Conservation (phyloP, 2,329 filamentous ascomycete species). For the Polychaeton citri region DNA sequence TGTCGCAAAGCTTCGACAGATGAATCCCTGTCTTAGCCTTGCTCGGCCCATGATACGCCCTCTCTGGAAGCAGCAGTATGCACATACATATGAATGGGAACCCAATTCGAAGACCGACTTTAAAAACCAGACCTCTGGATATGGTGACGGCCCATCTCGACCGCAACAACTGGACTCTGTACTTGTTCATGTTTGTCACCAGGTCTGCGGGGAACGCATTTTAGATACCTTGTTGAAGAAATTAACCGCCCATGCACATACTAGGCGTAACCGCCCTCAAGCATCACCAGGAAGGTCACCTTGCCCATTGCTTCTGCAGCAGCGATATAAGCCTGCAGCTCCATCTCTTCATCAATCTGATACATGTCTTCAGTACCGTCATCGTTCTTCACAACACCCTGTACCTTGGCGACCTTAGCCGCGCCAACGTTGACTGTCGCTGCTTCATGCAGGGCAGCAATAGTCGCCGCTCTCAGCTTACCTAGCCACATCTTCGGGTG, state of each 20-base stretch:
- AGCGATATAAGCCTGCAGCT: slow-evolving; percentile 55
- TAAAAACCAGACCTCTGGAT: too few relatives aligned
- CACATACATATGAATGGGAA: too few relatives aligned
- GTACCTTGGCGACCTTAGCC: slow-evolving; percentile 45
- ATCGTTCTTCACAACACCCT: slow-evolving; percentile 46
- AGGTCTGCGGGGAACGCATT: not conserved
- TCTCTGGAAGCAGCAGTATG: too few relatives aligned
- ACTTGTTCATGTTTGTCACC: too few relatives aligned
- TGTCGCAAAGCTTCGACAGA: too few relatives aligned
- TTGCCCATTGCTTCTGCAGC: slow-evolving; percentile 46
- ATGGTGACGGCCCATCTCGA: too few relatives aligned
- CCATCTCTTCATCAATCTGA: slow-evolving; percentile 55
- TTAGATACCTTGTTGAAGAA: slow-evolving; percentile 2
- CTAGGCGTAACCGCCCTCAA: slow-evolving; percentile 6
- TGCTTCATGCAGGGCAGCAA: slow-evolving; percentile 50
- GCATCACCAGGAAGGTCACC: slow-evolving; percentile 32
- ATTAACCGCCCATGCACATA: not conserved
- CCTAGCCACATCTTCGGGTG: slow-evolving; percentile 49
- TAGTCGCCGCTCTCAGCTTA: slow-evolving; percentile 43
- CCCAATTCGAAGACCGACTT: too few relatives aligned
- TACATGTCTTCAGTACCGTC: slow-evolving; percentile 49
- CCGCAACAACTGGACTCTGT: too few relatives aligned
- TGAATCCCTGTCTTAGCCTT: too few relatives aligned
- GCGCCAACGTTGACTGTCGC: slow-evolving; percentile 50
- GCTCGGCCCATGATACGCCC: too few relatives aligned